phyloP scores from a whole-genome alignment of 768 basidiomycete species.

The Leccinum variicolor region DNA sequence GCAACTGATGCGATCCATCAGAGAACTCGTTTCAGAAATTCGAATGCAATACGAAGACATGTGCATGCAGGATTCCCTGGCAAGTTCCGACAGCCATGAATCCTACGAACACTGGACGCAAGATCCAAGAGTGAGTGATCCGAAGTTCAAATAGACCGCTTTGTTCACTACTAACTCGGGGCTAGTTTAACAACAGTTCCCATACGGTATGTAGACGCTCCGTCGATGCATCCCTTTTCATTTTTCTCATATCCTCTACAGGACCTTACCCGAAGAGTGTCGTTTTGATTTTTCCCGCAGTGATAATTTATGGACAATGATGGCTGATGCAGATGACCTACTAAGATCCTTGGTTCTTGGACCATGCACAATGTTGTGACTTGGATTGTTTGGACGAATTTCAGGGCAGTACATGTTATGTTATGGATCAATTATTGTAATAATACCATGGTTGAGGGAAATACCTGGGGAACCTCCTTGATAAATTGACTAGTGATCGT shows the following conservation, averaged over 20 bases:
- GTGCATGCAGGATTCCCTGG: neutral
- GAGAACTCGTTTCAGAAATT: slow-evolving; percentile 15
- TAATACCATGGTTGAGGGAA: too few species aligned
- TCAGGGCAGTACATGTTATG: too few species aligned
- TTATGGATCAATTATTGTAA: too few species aligned
- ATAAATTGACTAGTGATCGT: too few species aligned
- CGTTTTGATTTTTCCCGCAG: slow-evolving; percentile 7
- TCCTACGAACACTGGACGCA: slow-evolving; percentile 8
- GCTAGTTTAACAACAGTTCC: slow-evolving; percentile 12
- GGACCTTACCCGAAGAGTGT: slow-evolving; percentile 10
- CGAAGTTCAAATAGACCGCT: neutral
- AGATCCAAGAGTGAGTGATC: slow-evolving; percentile 20
- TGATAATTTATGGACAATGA: neutral
- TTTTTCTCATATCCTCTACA: neutral
- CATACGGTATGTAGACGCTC: slow-evolving; percentile 13
- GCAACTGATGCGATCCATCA: neutral
- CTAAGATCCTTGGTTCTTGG: neutral
- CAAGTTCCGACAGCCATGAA: neutral
- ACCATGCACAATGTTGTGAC: neutral
- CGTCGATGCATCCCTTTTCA: neutral
- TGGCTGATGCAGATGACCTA: neutral
- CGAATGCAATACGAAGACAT: slow-evolving; percentile 10
- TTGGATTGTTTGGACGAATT: neutral
- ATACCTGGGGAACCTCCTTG: too few species aligned
- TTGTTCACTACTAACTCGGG: neutral